Conservation (phyloP, 2,329 filamentous ascomycete genomes). For the Paraphoma sp. region DNA sequence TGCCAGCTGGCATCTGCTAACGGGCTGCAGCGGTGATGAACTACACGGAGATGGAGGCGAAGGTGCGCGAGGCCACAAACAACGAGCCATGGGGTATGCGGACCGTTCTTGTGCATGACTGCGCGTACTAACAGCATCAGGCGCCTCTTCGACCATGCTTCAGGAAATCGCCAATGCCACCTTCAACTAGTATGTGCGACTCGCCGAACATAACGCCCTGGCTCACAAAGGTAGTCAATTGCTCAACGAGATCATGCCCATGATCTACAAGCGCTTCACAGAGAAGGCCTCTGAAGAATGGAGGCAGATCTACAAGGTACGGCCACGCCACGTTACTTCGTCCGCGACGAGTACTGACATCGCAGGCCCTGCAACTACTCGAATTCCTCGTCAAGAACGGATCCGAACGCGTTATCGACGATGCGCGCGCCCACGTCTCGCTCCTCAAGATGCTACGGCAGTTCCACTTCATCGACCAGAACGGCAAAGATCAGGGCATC, state of each 20-base stretch:
- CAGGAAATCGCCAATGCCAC: constrained; percentile 98
- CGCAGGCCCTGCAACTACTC: constrained; percentile 80
- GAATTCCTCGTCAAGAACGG: constrained; percentile 98
- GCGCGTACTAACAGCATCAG: constrained; percentile 15
- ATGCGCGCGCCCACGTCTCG: constrained; percentile 92
- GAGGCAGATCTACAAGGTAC: constrained; percentile 97
- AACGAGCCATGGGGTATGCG: constrained; percentile 90
- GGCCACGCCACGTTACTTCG: neutral
- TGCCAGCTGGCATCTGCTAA: constrained; percentile 36
- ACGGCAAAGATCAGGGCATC: constrained; percentile 97
- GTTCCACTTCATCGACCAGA: constrained; percentile 94
- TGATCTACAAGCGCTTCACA: constrained; percentile 99
- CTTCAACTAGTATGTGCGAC: constrained; percentile 86
- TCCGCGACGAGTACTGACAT: constrained; percentile 19
- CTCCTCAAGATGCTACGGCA: constrained; percentile 98
- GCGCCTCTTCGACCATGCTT: constrained; percentile 85
- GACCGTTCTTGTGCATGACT: constrained; percentile 51
- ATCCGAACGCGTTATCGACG: constrained; percentile 95
- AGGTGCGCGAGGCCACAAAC: constrained; percentile 98
- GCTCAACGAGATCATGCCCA: constrained; percentile 99
- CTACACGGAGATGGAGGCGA: constrained; percentile 74
- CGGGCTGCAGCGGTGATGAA: constrained; percentile 83
- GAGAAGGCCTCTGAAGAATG: constrained; percentile 98
- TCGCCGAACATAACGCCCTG: neutral
- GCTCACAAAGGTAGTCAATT: constrained; percentile 71